Evolutionary conservation across 2,329 filamentous ascomycete species (phyloP).

Genomic region (Colletotrichum plurivorum): DNA sequence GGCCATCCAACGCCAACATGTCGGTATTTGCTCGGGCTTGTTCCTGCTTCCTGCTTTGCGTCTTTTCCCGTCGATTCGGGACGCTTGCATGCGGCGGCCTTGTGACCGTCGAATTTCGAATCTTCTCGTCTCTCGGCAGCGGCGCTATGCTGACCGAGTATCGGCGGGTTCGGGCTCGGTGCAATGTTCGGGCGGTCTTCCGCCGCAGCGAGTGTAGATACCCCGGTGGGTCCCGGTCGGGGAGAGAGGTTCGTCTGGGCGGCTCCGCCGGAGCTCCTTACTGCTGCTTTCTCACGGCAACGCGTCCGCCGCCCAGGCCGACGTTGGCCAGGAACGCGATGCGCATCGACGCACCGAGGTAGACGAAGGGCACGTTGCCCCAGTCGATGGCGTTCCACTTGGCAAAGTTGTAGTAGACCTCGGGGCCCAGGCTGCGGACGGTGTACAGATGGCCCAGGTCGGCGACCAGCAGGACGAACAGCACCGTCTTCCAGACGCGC

Average conservation of each 20-base stretch:
- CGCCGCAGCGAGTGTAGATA: not conserved
- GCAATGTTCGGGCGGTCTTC: conserved; percentile 32
- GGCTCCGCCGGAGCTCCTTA: conserved; percentile 9
- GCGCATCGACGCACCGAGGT: conserved; percentile 73
- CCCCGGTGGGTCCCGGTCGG: conserved; percentile 2
- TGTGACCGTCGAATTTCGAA: not conserved
- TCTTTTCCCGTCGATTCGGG: not conserved
- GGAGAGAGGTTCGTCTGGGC: conserved; percentile 1
- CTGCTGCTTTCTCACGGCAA: conserved; percentile 39
- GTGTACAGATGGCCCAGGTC: conserved; percentile 83
- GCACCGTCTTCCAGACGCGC: conserved; percentile 77
- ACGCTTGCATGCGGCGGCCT: not conserved
- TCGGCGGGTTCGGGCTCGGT: conserved; percentile 34
- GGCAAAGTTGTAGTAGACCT: conserved; percentile 74
- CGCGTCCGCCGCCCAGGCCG: conserved; percentile 56
- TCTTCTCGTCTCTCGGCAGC: conserved; percentile 11
- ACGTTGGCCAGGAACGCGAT: conserved; percentile 71
- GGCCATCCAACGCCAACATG: conserved; percentile 4
- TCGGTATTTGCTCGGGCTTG: conserved; percentile 39
- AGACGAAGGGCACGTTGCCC: conserved; percentile 80
- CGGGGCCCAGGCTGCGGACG: conserved; percentile 69
- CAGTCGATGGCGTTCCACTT: conserved; percentile 78
- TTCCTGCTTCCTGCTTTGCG: not conserved
- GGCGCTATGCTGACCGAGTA: conserved; percentile 19
- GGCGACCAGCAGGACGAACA: conserved; percentile 79